A percentile compares a stretch with the other conserved stretches of the same genome.
These are phyloP conservation scores for Phaeosphaeria sp. DNA, from an alignment of 2,329 filamentous ascomycete genomes.

Conservation along the genomic window DNA sequence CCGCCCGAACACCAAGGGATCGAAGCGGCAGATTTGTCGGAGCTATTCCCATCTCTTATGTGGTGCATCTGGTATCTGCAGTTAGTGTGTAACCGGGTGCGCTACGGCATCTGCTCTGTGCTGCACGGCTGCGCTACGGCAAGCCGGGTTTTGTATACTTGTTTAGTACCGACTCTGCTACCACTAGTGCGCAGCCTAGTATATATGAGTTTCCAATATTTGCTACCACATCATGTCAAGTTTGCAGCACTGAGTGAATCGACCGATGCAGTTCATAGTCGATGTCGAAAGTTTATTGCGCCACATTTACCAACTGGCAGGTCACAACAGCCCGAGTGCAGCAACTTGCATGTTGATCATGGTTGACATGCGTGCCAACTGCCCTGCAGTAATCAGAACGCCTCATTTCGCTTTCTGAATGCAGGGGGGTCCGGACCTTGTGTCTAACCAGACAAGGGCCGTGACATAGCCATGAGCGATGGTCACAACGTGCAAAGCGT, in stretches of 20 bases:
- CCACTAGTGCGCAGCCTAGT: neutral
- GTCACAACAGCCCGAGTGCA: neutral
- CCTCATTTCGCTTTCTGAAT: neutral
- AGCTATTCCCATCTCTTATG: neutral
- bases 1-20: neutral
- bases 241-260: neutral
- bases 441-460: neutral
- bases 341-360: neutral
- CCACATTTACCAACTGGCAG: neutral
- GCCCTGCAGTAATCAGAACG: neutral
- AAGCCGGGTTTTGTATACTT: neutral
- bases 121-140: slow-evolving; percentile 10
- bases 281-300: neutral
- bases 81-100: neutral
- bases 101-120: slow-evolving; percentile 1
- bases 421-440: too few relatives aligned
- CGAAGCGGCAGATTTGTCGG: neutral
- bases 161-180: neutral
- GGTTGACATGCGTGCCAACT: neutral
- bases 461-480: neutral
- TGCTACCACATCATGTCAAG: neutral
- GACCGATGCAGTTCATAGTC: neutral
- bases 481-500: neutral
- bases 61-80: neutral
- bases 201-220: neutral